These are phyloP conservation scores for Neonothopanus nambi DNA, from an alignment of 1,284 basidiomycete species.

Conservation along the genomic window DNA sequence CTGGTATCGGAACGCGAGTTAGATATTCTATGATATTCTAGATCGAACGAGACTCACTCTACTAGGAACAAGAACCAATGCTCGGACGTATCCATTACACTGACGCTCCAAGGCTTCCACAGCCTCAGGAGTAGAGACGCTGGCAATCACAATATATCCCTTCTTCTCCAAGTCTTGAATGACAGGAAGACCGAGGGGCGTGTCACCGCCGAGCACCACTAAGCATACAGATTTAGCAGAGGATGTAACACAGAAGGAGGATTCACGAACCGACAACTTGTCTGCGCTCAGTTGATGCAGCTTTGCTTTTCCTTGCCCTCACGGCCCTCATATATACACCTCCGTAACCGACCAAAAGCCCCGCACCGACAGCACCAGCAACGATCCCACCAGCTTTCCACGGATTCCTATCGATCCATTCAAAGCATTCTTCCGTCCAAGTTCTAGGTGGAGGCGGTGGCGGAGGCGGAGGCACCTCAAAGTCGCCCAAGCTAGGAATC, in stretches of 20 bases:
- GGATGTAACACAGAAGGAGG: background rate
- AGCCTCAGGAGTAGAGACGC: conserved; percentile 65
- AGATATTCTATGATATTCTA: background rate
- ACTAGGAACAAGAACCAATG: conserved; percentile 73
- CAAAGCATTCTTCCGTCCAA: conserved; percentile 43
- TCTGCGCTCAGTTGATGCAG: conserved; percentile 45
- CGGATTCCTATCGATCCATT: conserved; percentile 59
- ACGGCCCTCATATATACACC: conserved; percentile 29
- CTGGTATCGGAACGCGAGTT: conserved; percentile 36
- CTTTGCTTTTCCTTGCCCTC: conserved; percentile 33
- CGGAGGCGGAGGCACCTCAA: conserved; percentile 68
- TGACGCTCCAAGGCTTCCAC: conserved; percentile 62
- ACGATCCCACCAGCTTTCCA: conserved; percentile 55
- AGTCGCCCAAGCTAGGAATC: conserved; percentile 66
- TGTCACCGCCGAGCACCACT: conserved; percentile 83
- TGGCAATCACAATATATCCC: conserved; percentile 80
- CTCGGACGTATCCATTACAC: conserved; percentile 73
- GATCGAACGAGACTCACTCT: conserved; percentile 49
- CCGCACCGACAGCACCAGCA: conserved; percentile 55
- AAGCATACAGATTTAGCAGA: too few relatives aligned
- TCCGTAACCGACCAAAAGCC: conserved; percentile 60
- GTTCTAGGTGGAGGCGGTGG: conserved; percentile 56
- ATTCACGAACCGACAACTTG: conserved; percentile 74
- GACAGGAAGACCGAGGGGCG: conserved; percentile 65
- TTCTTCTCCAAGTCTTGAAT: conserved; percentile 71